These are phyloP conservation scores for Epichloe gansuensis DNA, from an alignment of 2,329 filamentous ascomycete genomes.

Conservation along the genomic window DNA sequence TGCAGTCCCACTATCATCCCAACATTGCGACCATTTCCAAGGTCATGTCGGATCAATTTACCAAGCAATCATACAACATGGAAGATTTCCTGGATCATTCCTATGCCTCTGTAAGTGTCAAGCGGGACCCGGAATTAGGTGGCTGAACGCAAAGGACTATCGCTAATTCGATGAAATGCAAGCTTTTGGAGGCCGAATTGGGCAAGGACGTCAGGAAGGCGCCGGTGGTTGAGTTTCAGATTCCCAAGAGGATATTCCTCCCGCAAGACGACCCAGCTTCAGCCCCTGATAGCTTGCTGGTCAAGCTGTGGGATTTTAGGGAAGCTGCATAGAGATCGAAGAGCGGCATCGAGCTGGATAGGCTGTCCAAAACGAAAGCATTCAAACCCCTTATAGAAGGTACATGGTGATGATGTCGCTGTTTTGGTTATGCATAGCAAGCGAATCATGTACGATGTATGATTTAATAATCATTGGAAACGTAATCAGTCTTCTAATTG, in stretches of 20 bases:
- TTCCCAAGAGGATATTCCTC: slow-evolving; percentile 70
- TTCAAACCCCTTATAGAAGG: not conserved
- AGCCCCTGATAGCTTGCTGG: slow-evolving; percentile 40
- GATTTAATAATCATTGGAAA: too few species aligned
- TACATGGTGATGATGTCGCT: not conserved
- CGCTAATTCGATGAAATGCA: not conserved
- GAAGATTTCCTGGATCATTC: slow-evolving; percentile 96
- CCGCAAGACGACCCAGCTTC: slow-evolving; percentile 34
- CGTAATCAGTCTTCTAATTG: too few species aligned
- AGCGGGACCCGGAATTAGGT: not conserved
- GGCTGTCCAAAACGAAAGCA: not conserved
- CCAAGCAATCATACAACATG: slow-evolving; percentile 86
- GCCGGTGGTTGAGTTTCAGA: slow-evolving; percentile 86
- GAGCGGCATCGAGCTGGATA: not conserved
- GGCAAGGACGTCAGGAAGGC: slow-evolving; percentile 71
- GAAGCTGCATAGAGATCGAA: slow-evolving; percentile 2
- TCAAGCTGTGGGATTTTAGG: slow-evolving; percentile 49
- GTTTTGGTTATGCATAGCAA: slow-evolving; percentile 1
- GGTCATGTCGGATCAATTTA: slow-evolving; percentile 94
- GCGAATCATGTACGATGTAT: not conserved
- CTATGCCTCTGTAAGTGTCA: slow-evolving; percentile 59
- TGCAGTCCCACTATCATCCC: slow-evolving; percentile 90
- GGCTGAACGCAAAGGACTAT: not conserved
- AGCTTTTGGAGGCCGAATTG: slow-evolving; percentile 77
- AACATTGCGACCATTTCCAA: slow-evolving; percentile 90